Base-by-base conservation (phyloP, 495 filamentous ascomycete genomes). In the Halenospora varia region DNA sequence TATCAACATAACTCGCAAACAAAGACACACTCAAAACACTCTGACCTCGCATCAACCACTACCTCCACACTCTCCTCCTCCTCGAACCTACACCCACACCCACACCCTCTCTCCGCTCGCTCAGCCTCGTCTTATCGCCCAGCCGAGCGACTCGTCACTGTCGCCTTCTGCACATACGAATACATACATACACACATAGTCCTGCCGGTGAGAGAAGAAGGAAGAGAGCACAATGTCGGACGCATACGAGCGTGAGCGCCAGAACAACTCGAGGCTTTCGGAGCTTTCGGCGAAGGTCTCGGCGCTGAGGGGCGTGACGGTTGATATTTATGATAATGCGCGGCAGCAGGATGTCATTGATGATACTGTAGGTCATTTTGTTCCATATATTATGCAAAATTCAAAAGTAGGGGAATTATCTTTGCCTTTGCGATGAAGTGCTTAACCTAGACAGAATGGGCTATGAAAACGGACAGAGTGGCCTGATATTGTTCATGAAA, bases 291-390 rank as follows among this genome's bases (percentile, higher is more conserved):
- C 81, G 23, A 98, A 98, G 72, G 90, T 97, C 25, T 89, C 89
- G 45, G 90, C 91, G 29, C 81, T 98, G 51, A 92, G 92, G 66
- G 86, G 86, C 62, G 91, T 98, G n/a, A 98, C 94, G n/a, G 84
- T 97, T 45, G 90, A 97, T 74, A 98, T 98, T 69, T 96, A 97
- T 75, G 92, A 97, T 74, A 88, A 92, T 68, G 94, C 94, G 40
- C 81, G 89, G 40, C 82, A 87, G 65, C 92, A 96, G 66, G 82
- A 87, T 51, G 79, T 94, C 24, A 88, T 98, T 56, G 91, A 97
- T 70, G 80, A 82, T 63, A 90, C 89, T 44, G 91, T 96, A 82
- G 17, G 83, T 73, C 51, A 52, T 13, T 29, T 29, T 15, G 13
- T 44, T 25, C 19, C 19, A 11, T 8, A 0, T 29, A 17, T 11